These are phyloP conservation scores for Stephania cephalantha DNA, from an alignment of 164 flowering plant species.

Conservation along the genomic window DNA sequence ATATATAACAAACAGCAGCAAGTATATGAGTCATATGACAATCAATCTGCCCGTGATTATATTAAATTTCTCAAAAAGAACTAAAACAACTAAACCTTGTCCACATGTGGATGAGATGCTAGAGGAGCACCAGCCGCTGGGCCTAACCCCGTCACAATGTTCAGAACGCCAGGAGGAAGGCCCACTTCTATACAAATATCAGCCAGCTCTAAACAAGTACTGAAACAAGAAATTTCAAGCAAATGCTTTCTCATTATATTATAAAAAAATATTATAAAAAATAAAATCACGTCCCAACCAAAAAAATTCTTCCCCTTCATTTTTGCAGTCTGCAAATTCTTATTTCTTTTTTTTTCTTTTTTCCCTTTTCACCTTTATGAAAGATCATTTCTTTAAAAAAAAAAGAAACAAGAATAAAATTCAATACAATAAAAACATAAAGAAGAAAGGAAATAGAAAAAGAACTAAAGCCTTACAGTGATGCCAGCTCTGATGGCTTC, in stretches of 20 bases:
- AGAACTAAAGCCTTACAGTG: conserved; percentile 50
- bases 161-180: conserved; percentile 92
- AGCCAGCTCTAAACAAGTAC: conserved; percentile 95
- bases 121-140: conserved; percentile 96
- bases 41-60: not conserved
- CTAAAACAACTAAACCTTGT: conserved; percentile 53
- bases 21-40: not conserved
- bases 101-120: conserved; percentile 89
- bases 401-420: not conserved
- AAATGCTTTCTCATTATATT: not conserved
- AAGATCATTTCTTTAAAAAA: not conserved
- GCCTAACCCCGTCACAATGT: conserved; percentile 85
- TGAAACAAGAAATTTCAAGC: conserved; percentile 23
- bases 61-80: not conserved
- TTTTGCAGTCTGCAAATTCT: too few relatives aligned
- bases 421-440: not conserved
- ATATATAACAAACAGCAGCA: not conserved
- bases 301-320: too few relatives aligned
- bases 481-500: conserved; percentile 93
- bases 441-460: not conserved
- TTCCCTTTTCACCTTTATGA: too few relatives aligned
- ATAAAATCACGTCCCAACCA: not conserved
- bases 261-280: not conserved
- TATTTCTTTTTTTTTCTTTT: too few relatives aligned
- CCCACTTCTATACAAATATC: conserved; percentile 81